A percentile compares a stretch with the other conserved stretches of the same genome.
Evolutionary conservation across 164 flowering plant species (phyloP).

Genomic region (Santalum album): DNA sequence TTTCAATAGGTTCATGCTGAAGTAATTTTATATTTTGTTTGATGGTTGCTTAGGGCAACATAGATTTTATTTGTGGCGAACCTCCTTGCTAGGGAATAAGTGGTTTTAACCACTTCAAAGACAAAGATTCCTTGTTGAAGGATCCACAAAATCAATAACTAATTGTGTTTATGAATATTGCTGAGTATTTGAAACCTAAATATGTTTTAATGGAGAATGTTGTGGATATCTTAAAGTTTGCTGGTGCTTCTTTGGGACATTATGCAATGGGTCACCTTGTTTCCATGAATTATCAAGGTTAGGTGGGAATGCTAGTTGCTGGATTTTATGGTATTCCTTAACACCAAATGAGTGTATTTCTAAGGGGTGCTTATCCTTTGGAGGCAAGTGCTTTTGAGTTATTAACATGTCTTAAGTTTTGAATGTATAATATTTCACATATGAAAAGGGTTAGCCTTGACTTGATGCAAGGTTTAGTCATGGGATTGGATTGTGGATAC

Average conservation of each 20-base stretch:
- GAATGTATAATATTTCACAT: not conserved
- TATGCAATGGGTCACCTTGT: constrained; percentile 67
- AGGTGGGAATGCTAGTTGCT: constrained; percentile 81
- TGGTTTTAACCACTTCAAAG: constrained; percentile 75
- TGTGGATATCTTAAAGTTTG: constrained; percentile 59
- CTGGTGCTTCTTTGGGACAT: constrained; percentile 50
- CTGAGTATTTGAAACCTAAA: constrained; percentile 56
- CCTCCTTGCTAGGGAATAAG: constrained; percentile 97
- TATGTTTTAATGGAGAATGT: constrained; percentile 90
- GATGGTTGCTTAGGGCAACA: constrained; percentile 47
- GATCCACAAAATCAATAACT: constrained; percentile 70
- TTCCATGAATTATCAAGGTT: constrained; percentile 55
- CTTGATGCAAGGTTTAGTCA: too few species aligned
- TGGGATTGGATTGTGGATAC: too few species aligned
- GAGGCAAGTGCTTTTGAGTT: constrained; percentile 36
- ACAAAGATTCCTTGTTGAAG: constrained; percentile 33
- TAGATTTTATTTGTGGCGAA: constrained; percentile 83
- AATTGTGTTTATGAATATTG: constrained; percentile 66
- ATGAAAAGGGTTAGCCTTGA: not conserved
- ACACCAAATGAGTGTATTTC: constrained; percentile 65
- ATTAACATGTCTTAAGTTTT: not conserved
- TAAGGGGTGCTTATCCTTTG: constrained; percentile 76
- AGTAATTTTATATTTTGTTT: not conserved
- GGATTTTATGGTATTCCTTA: constrained; percentile 86
- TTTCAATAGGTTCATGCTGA: not conserved